Base-by-base conservation (phyloP, 1,284 basidiomycete species). In the Somion occarium region DNA sequence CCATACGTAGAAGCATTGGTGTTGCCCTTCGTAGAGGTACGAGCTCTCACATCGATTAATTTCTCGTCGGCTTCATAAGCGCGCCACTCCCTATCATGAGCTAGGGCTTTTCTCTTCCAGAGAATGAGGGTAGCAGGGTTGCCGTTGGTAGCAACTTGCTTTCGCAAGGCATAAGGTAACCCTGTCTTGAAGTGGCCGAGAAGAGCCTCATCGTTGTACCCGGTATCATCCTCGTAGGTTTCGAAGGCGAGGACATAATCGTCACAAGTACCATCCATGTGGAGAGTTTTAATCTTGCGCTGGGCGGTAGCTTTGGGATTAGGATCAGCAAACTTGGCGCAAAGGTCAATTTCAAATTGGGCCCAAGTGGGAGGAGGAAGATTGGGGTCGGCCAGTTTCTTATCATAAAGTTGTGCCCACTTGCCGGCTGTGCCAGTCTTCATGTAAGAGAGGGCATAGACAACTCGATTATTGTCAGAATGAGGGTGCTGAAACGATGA, bases 201-300 rank as follows among this genome's bases (percentile, higher is more conserved):
- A n/a, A 49, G 38, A 25, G 48, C 48, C 18, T 39, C 26, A 38
- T 49, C 48, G 39, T 49, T 25, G 26, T 42, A 39, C 24, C 39
- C 38, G 3, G 38, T 42, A n/a, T 49, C n/a, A 11, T 9, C 9
- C 38, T 49, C 22, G 18, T 42, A 26, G 15, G 39, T 15, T 27
- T 49, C 48, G 38, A 49, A 49, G 20, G 38, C 20, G 22, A 43
- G n/a, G 13, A 42, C 19, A 24, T 46, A 49, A 18, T 48, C 46
- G 30, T 48, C 46, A 22, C 30, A 34, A 3, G 30, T 9, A 15
- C n/a, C 24, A 11, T 18, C 13, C 43, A 23, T 44, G n/a, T 24
- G 20, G 24, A 44, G 13, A 20, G 43, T 3, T 23, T 44, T 18
- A 22, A 44, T 11, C 20, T 20, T 44, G 22, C 18, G n/a, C 12